Conservation (phyloP, 2,329 filamentous ascomycete genomes). For the Botrytis deweyae region DNA sequence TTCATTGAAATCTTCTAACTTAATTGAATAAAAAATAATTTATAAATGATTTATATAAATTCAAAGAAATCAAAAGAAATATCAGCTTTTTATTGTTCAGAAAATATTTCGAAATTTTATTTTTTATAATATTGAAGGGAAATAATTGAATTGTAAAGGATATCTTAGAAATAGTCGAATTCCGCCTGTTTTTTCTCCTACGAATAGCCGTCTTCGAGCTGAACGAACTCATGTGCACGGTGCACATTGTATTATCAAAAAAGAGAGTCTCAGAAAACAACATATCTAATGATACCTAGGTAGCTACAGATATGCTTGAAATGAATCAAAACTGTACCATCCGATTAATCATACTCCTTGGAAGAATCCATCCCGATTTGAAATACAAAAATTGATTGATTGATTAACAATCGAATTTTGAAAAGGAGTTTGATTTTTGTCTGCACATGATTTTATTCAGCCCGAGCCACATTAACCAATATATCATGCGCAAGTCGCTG, state of each 20-base stretch:
- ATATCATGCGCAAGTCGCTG: not conserved
- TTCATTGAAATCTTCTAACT: no score
- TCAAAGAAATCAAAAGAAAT: no score
- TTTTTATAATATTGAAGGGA: no score
- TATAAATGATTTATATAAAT: no score
- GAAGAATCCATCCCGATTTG: rapidly evolving
- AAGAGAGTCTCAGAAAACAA: not conserved
- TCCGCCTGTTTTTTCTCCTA: no score
- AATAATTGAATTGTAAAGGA: no score
- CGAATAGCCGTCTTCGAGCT: not conserved
- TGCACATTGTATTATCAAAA: not conserved
- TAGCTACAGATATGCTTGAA: not conserved
- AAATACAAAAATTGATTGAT: not conserved
- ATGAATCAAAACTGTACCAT: not conserved
- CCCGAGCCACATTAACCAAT: not conserved
- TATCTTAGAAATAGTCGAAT: no score
- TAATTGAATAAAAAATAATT: no score
- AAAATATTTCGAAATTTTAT: no score
- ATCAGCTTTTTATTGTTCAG: no score
- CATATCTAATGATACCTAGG: not conserved
- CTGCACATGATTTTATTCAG: not conserved
- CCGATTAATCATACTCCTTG: not conserved
- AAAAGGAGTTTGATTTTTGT: not conserved
- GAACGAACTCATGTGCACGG: not conserved
- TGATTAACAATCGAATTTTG: not conserved